Percentiles rank a stretch among this genome's conserved stretches.
These are phyloP conservation scores for Talaromyces sp. DNA, from an alignment of 2,329 filamentous ascomycete species.

Conservation along the genomic window DNA sequence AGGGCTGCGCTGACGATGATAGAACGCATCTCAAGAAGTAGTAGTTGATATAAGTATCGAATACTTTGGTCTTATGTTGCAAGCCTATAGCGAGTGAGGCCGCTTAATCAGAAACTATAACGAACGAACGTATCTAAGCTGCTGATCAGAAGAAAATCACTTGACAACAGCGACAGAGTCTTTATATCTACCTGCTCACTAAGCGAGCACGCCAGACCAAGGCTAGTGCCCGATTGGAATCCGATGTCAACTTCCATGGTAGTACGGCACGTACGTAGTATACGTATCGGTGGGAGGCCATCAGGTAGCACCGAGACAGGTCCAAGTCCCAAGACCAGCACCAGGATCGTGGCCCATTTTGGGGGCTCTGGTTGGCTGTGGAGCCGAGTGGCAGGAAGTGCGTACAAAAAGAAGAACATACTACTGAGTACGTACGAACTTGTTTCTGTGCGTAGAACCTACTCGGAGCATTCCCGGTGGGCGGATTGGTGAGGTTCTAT, in stretches of 20 bases:
- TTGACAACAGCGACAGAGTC: not conserved
- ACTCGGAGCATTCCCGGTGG: not conserved
- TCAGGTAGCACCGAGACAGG: slow-evolving; percentile 4
- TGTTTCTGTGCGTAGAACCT: not conserved
- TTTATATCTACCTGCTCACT: slow-evolving; percentile 10
- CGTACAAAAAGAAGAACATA: not conserved
- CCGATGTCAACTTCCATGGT: not conserved
- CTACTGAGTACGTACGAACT: not conserved
- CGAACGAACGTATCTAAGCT: slow-evolving; percentile 5
- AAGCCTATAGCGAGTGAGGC: slow-evolving; percentile 12
- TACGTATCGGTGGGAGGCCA: not conserved
- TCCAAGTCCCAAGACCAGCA: not conserved
- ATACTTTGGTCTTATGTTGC: not conserved
- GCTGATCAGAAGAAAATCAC: not conserved
- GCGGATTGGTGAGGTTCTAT: slow-evolving; percentile 7
- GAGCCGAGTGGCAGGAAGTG: not conserved
- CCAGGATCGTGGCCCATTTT: not conserved
- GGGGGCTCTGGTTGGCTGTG: not conserved
- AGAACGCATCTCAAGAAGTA: slow-evolving; percentile 7
- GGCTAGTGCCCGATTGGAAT: not conserved
- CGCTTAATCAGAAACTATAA: not conserved
- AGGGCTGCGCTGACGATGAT: slow-evolving; percentile 11
- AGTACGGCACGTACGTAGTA: not conserved
- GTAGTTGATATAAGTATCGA: not conserved
- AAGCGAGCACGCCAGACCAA: not conserved